Evolutionary conservation across 495 filamentous ascomycete genomes (phyloP), one percentile per base, ranked within the genome.

Genomic region (Neurospora tetrasperma): DNA sequence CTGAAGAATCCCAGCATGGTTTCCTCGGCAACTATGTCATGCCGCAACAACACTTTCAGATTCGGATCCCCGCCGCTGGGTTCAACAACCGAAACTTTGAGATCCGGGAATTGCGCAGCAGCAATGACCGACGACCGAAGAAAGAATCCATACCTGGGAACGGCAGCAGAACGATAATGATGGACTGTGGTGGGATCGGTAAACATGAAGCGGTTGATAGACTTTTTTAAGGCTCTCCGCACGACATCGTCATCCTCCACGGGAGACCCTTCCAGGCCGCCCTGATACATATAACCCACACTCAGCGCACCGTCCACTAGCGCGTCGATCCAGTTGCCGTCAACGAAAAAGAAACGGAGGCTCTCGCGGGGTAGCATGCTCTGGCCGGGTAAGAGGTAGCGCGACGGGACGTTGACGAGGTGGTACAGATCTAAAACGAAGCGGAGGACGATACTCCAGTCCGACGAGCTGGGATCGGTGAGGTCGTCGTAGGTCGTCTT

Each of bases 301-400:
- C 74, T 78, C 0, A 88, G 76, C 8, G 79, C 86, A 3, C 86
- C 86, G 72, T 88, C 86, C 9, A 88, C 73, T 12, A 86, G 31
- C 12, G 77, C 76, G 69, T 85, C 81, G 2, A 82, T 42, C 86
- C 86, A 88, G 66, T 76, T 76, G 1, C 70, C 18, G 43, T 88
- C 86, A 38, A 88, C 79, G 46, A 78, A 71, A 75, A 88, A 88
- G 76, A 85, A 83, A 1, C 86, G 83, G 0, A 88, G 70, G 7
- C 71, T 73, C 74, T 87, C 86, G 18, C 46, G 39, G 1, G 82
- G 83, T 2, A 88, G 74, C 39, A 79, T 75, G 4, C 71, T 77
- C 0, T 80, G 82, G 62, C 87, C 84, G 3, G 76, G 62, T 59
- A 87, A 79, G 16, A 84, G 75, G 69, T 80, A 84, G 46, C 84